Conservation (phyloP, 345 rosid species). For the Lepidium didymum region DNA sequence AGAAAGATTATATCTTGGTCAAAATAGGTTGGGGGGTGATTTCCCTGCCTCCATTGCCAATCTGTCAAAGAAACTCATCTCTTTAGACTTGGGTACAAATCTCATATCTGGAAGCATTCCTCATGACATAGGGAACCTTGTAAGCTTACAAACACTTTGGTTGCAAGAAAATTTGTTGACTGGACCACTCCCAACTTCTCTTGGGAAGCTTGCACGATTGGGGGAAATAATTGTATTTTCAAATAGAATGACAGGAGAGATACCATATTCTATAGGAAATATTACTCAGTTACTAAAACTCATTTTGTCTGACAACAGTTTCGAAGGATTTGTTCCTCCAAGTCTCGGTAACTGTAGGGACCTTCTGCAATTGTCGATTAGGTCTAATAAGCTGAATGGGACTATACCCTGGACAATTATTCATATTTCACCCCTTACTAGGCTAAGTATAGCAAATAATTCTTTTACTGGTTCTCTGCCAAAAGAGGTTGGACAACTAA, state of each 20-base stretch:
- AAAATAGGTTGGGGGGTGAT: not conserved
- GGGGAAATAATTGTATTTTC: fast-evolving
- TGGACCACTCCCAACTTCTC: not conserved
- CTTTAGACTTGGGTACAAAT: fast-evolving
- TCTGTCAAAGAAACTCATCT: not conserved
- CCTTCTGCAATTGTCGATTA: fast-evolving
- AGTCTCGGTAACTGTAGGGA: not conserved
- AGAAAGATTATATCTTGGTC: fast-evolving
- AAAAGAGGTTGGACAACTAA: not conserved
- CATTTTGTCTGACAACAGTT: not conserved
- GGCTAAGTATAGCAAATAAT: fast-evolving
- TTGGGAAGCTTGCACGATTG: not conserved
- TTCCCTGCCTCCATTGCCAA: not conserved
- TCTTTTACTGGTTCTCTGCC: not conserved
- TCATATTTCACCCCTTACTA: fast-evolving
- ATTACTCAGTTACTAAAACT: not conserved
- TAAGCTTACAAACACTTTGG: not conserved
- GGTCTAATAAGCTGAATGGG: not conserved
- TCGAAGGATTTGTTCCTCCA: not conserved
- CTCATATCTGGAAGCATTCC: not conserved
- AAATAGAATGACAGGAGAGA: not conserved
- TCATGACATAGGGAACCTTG: not conserved
- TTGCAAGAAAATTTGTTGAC: not conserved
- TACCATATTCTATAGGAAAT: not conserved
- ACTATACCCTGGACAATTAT: not conserved